Conservation (phyloP, 2,329 filamentous ascomycete genomes). For the Byssoonygena ceratinophila region DNA sequence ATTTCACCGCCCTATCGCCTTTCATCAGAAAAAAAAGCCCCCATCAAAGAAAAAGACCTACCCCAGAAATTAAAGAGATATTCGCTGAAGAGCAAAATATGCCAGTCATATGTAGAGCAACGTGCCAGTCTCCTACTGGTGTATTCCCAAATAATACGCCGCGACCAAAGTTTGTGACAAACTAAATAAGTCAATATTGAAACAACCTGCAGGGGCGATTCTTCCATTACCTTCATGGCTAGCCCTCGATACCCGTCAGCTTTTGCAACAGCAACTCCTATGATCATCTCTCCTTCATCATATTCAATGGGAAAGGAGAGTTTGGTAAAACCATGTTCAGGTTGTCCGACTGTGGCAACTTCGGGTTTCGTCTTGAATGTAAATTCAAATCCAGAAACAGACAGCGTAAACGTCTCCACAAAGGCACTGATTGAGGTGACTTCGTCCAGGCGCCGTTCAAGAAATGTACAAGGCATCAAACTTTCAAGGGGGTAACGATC, state of each 20-base stretch:
- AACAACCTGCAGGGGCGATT: neutral
- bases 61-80: neutral
- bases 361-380: neutral
- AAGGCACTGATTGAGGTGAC: conserved; percentile 1
- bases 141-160: neutral
- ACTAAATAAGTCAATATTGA: neutral
- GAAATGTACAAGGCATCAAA: neutral
- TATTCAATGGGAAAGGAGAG: conserved; percentile 1
- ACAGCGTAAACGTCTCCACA: neutral
- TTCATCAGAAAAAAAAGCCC: neutral
- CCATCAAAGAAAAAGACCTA: neutral
- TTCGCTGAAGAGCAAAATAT: conserved; percentile 2
- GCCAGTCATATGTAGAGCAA: neutral
- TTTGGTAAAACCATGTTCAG: neutral
- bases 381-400: neutral
- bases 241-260: neutral
- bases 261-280: neutral
- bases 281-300: neutral
- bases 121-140: neutral
- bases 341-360: neutral
- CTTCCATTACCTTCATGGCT: neutral
- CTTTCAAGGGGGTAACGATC: neutral
- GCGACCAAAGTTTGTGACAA: conserved; percentile 5
- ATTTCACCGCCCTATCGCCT: neutral
- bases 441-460: neutral